A percentile compares a stretch with the other conserved stretches of the same genome.
These are phyloP conservation scores for Pseudisothecium myosuroides DNA, from an alignment of 225 moss, liverwort and hornwort genomes.

Conservation along the genomic window DNA sequence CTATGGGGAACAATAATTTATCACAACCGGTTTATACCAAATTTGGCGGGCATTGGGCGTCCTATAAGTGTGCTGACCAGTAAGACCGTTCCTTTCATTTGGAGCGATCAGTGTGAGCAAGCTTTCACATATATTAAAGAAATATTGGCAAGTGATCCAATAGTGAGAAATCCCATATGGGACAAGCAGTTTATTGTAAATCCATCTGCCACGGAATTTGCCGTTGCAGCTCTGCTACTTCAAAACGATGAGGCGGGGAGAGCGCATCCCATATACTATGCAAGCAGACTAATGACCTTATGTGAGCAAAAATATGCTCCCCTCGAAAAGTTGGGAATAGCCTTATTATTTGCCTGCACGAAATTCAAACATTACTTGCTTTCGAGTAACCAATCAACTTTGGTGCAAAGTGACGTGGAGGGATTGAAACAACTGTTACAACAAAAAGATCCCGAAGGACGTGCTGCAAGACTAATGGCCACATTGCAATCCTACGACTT, in stretches of 20 bases:
- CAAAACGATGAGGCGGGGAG: background rate
- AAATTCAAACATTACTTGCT: too few relatives aligned
- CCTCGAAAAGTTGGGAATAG: too few relatives aligned
- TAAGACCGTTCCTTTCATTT: background rate
- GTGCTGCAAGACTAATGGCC: too few relatives aligned
- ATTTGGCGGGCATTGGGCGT: background rate
- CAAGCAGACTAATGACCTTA: background rate
- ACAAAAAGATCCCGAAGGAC: too few relatives aligned
- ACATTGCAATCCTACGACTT: too few relatives aligned
- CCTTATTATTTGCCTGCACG: too few relatives aligned
- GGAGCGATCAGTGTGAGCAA: background rate
- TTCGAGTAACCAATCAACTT: too few relatives aligned
- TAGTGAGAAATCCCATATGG: background rate
- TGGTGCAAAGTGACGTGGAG: too few relatives aligned
- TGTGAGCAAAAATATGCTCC: too few relatives aligned
- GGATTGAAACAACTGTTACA: too few relatives aligned
- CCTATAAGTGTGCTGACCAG: background rate
- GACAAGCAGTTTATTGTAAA: background rate
- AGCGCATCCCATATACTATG: background rate
- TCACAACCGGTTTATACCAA: background rate
- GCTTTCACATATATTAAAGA: background rate
- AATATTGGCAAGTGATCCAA: background rate
- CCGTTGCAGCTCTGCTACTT: background rate
- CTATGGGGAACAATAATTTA: background rate
- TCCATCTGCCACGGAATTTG: background rate